phyloP scores from a whole-genome alignment of 306 rosid genomes.

The apple (Malus domestica) region DNA sequence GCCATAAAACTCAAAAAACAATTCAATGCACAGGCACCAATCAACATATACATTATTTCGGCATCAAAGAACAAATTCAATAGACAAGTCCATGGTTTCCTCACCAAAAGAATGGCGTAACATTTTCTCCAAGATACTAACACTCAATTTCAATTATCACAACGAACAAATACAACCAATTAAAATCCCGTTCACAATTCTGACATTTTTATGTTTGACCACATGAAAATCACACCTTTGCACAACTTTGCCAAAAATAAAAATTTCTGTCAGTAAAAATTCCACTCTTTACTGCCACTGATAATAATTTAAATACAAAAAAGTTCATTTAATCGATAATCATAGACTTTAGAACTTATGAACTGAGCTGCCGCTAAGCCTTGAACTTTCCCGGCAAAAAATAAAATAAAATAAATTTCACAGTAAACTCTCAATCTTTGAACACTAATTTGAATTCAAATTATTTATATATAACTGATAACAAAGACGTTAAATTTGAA shows the following conservation, averaged over 20 bases:
- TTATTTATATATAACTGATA: background rate
- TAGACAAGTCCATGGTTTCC: background rate
- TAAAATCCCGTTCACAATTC: background rate
- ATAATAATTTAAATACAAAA: background rate
- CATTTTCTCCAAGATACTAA: background rate
- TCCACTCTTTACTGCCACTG: background rate
- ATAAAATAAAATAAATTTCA: background rate
- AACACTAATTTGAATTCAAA: background rate
- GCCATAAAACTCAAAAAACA: background rate
- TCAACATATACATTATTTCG: background rate
- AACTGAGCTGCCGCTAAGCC: background rate
- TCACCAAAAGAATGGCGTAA: background rate
- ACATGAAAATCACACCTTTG: background rate
- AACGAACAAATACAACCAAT: background rate
- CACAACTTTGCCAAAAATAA: background rate
- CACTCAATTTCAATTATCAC: background rate
- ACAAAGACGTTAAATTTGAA: background rate
- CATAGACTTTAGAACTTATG: background rate
- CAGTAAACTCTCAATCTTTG: background rate
- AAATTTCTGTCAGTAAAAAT: background rate
- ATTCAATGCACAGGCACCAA: background rate
- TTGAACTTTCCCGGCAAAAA: background rate
- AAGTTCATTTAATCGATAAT: background rate
- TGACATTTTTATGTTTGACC: background rate
- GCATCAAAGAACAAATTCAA: background rate